Conservation (phyloP, 257 asterid species). For the Rhazya stricta region DNA sequence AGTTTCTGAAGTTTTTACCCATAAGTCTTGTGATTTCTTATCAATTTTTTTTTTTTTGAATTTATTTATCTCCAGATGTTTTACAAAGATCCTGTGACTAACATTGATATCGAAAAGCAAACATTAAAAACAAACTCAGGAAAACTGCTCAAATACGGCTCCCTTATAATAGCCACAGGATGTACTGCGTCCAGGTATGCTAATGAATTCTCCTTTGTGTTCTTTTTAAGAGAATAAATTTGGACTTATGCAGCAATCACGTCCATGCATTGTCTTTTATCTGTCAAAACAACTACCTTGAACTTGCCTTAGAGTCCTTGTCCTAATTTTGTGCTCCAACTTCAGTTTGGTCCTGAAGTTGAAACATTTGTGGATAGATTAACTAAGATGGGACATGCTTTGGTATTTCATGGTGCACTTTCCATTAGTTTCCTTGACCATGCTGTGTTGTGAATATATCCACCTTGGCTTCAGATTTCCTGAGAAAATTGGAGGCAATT, state of each 20-base stretch:
- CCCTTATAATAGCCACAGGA: slow-evolving; percentile 48
- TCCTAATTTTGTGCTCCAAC: background rate
- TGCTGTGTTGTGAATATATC: background rate
- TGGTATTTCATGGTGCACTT: background rate
- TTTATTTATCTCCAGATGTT: slow-evolving; percentile 40
- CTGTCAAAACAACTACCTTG: background rate
- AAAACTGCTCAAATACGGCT: slow-evolving; percentile 44
- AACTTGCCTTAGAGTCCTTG: background rate
- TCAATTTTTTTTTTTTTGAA: too few relatives aligned
- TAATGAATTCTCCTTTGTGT: background rate
- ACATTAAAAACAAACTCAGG: slow-evolving; percentile 42
- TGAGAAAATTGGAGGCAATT: slow-evolving; percentile 84
- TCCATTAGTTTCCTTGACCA: background rate
- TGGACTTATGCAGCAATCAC: background rate
- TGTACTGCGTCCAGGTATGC: slow-evolving; percentile 40
- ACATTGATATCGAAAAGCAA: slow-evolving; percentile 38
- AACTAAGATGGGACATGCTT: background rate
- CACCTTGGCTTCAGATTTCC: slow-evolving; percentile 60
- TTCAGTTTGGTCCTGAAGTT: slow-evolving; percentile 3
- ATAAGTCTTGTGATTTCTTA: background rate
- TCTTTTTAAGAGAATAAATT: background rate
- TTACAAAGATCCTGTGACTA: slow-evolving; percentile 46
- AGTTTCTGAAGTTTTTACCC: background rate
- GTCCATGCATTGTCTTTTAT: background rate
- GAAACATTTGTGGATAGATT: background rate